Base-by-base conservation (phyloP, 768 basidiomycete species). In the Leccinum rimulosum region DNA sequence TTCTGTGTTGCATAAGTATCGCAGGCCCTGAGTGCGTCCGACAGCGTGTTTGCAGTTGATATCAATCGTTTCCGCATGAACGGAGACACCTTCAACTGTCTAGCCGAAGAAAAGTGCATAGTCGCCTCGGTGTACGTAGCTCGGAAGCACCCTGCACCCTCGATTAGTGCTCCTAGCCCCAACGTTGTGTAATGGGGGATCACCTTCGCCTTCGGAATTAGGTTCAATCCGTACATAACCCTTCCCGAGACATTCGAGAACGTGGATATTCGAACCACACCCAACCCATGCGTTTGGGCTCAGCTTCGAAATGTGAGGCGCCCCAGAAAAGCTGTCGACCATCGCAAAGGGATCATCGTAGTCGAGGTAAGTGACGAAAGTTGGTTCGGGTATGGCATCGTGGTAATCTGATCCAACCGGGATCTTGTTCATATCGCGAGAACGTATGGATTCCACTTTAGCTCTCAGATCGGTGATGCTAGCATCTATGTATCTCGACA, bases 241-340 rank as follows among this genome's bases (percentile, higher is more conserved):
- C 61, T 80, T 82, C 12, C 83, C 84, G n/a, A 91, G 71, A 61
- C 87, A 86, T 67, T 92, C 89, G 2, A 95, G 77, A 8, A 95
- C 82, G 70, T 88, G 90, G 15, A 84, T 71, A 36, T 85, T 80
- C 4, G 78, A 76, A 7, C 93, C 91, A 65, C 90, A 92, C 3
- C 84, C 84, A 8, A 96, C 87, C 94, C 94, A 94, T 6, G 89
- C 83, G 63, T 83, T 79, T 19, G 66, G 73, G 62, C 85, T 93
- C 43, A 89, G 58, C 25, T 70, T 71, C 19, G 73, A 61, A 17
- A 90, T 76, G 63, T 87, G 82, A 12, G 86, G 82, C 28, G 77
- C 76, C 12, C 83, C 84, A 3, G 81, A 81, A 22, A 76, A 77
- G 36, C 78, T 65, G 31, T 79, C 73, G 6, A 82, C 77, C 50